phyloP scores from a whole-genome alignment of 768 basidiomycete genomes.

The Grammothele lineata region DNA sequence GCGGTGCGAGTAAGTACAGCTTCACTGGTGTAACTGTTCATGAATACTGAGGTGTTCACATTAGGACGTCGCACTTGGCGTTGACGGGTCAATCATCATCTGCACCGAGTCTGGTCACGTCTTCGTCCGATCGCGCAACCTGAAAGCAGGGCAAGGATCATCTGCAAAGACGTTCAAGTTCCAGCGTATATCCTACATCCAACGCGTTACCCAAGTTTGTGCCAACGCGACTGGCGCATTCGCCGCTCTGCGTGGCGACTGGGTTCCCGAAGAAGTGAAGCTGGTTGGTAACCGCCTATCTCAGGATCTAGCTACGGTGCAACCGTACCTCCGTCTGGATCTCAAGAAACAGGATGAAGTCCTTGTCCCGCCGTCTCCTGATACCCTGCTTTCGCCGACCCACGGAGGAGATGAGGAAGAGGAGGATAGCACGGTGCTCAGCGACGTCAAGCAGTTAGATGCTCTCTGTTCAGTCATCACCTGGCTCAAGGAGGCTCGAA shows the following conservation, averaged over 20 bases:
- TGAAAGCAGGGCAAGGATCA: conserved; percentile 22
- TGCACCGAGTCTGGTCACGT: conserved; percentile 96
- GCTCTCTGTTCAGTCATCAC: conserved; percentile 16
- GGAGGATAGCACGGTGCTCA: conserved; percentile 28
- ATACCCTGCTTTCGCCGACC: background rate
- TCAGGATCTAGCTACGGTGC: conserved; percentile 61
- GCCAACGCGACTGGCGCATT: conserved; percentile 82
- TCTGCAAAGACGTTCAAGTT: conserved; percentile 64
- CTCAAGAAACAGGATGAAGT: background rate
- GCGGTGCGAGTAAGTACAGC: conserved; percentile 58
- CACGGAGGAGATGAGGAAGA: conserved; percentile 14
- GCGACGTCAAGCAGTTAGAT: conserved; percentile 32
- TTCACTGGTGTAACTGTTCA: background rate
- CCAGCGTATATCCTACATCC: conserved; percentile 72
- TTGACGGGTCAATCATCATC: conserved; percentile 84
- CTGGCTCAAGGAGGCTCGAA: conserved; percentile 9
- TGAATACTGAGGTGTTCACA: background rate
- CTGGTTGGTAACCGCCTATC: conserved; percentile 53
- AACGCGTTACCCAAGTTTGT: conserved; percentile 81
- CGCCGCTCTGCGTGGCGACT: conserved; percentile 78
- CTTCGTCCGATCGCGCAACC: conserved; percentile 66
- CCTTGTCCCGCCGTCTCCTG: background rate
- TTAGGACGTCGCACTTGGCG: conserved; percentile 84
- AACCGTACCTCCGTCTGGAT: conserved; percentile 48
- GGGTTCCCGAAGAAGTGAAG: conserved; percentile 49